Conservation (phyloP, 1,139 yeast species). For the Yamadazyma sp. region DNA sequence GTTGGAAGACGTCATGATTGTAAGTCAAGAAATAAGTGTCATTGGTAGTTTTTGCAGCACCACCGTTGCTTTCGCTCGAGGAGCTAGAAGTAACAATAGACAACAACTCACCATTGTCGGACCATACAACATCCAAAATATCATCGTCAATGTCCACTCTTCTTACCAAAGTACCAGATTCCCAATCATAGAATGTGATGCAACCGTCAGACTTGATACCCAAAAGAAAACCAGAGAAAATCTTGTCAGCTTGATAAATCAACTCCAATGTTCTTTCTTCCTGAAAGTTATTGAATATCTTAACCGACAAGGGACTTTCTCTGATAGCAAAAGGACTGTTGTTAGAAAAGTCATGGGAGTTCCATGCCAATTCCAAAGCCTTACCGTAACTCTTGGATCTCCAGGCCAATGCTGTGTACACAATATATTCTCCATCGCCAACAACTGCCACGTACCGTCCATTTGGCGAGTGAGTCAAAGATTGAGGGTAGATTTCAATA, state of each 20-base stretch:
- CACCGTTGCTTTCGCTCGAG: conserved; percentile 20
- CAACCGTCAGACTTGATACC: conserved; percentile 83
- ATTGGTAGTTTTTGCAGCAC: conserved; percentile 37
- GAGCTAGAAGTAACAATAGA: conserved; percentile 64
- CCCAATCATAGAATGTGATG: conserved; percentile 93
- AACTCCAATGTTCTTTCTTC: conserved; percentile 68
- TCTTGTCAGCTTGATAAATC: conserved; percentile 72
- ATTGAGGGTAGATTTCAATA: conserved; percentile 89
- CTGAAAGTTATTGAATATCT: conserved; percentile 80
- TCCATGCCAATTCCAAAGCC: conserved; percentile 91
- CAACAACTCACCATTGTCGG: conserved; percentile 88
- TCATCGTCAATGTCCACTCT: conserved; percentile 74
- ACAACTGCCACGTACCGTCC: conserved; percentile 96
- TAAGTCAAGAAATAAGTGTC: conserved; percentile 81
- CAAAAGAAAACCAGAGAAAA: conserved; percentile 82
- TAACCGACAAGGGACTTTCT: conserved; percentile 64
- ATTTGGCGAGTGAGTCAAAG: conserved; percentile 88
- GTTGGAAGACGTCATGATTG: conserved; percentile 64
- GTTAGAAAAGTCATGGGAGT: conserved; percentile 65
- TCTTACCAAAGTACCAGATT: conserved; percentile 76
- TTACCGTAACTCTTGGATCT: conserved; percentile 91
- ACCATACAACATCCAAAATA: conserved; percentile 83
- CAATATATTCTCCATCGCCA: conserved; percentile 97
- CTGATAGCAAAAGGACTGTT: conserved; percentile 84
- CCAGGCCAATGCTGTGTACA: conserved; percentile 97